These are phyloP conservation scores for Neostapfia colusana DNA, from an alignment of 176 grass and related monocot species.

Conservation along the genomic window DNA sequence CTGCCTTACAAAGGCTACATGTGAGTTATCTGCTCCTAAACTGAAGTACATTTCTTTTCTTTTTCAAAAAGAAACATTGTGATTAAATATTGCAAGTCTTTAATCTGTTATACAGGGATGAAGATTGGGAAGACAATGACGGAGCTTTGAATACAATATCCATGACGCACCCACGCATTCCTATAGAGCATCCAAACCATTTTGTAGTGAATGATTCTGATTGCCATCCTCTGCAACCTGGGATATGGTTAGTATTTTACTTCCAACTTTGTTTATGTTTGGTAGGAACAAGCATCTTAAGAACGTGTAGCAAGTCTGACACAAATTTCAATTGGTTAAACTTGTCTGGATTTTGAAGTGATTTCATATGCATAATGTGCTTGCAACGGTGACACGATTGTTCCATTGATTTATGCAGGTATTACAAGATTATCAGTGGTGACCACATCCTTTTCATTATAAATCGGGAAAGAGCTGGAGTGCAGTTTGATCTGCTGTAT, in stretches of 20 bases:
- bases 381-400: constrained; percentile 10
- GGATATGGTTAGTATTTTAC: constrained; percentile 81
- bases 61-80: not conserved
- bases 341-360: not conserved
- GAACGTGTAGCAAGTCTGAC: not conserved
- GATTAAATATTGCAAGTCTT: constrained; percentile 9
- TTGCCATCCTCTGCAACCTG: constrained; percentile 84
- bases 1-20: constrained; percentile 96
- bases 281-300: constrained; percentile 4
- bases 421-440: constrained; percentile 91
- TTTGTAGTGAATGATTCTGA: constrained; percentile 74
- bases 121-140: constrained; percentile 99
- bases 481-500: constrained; percentile 92
- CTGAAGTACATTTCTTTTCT: not conserved
- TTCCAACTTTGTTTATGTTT: constrained; percentile 28
- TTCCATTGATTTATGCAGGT: constrained; percentile 46
- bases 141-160: constrained; percentile 94
- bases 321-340: constrained; percentile 25
- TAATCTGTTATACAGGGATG: constrained; percentile 59
- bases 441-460: constrained; percentile 98
- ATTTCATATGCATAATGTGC: not conserved
- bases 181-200: constrained; percentile 72
- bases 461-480: constrained; percentile 91
- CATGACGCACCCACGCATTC: constrained; percentile 84
- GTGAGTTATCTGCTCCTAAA: constrained; percentile 41